Evolutionary conservation across 2,329 filamentous ascomycete genomes (phyloP).

Genomic region (Cladosporium sp.): DNA sequence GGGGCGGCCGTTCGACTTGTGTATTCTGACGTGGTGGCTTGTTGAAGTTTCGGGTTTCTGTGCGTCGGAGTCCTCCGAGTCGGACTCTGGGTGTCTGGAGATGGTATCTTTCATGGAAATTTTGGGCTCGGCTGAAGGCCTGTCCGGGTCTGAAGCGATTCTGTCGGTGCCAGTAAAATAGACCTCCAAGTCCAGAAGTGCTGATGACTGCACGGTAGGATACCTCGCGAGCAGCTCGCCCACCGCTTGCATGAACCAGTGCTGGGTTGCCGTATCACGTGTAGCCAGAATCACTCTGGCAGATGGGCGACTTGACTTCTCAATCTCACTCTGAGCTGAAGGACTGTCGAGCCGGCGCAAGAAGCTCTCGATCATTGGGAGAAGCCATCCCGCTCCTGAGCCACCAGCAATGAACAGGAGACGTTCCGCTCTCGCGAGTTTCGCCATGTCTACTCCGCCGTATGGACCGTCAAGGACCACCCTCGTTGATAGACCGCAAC

Average conservation of each 20-base stretch:
- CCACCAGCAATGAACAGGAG: constrained; percentile 50
- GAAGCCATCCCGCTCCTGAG: constrained; percentile 49
- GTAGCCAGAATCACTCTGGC: constrained; percentile 31
- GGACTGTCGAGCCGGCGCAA: constrained; percentile 9
- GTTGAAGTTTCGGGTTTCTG: neutral
- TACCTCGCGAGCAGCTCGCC: constrained; percentile 24
- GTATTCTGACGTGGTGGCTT: too few species aligned
- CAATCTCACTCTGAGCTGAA: neutral
- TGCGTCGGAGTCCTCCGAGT: neutral
- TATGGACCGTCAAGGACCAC: constrained; percentile 56
- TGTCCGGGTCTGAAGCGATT: neutral
- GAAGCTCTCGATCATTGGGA: constrained; percentile 43
- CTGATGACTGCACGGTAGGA: constrained; percentile 9
- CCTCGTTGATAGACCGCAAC: constrained; percentile 33
- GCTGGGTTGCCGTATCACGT: constrained; percentile 28
- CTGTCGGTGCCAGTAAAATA: constrained; percentile 15
- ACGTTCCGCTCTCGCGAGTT: constrained; percentile 36
- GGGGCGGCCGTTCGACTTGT: constrained; percentile 27
- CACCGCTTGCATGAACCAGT: constrained; percentile 33
- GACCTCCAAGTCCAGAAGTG: constrained; percentile 15
- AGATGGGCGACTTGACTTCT: constrained; percentile 16
- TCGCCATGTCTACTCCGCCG: constrained; percentile 42
- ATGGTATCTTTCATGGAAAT: neutral
- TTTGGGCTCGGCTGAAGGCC: neutral
- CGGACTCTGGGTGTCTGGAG: neutral